A percentile compares a stretch with the other conserved stretches of the same genome.
Conservation (phyloP, 2,329 filamentous ascomycete genomes). For the Trichoderma hamatum region DNA sequence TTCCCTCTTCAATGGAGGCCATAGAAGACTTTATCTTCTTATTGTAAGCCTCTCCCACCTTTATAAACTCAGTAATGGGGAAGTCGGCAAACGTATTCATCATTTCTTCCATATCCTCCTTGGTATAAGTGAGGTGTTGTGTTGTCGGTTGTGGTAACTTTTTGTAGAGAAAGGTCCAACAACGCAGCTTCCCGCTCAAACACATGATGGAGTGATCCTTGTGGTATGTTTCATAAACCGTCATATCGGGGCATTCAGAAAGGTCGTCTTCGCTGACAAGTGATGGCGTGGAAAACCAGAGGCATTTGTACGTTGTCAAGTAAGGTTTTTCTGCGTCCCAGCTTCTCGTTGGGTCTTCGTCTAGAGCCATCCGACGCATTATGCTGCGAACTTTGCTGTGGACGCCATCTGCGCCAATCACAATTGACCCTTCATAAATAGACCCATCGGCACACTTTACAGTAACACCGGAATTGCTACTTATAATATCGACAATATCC, state of each 20-base stretch:
- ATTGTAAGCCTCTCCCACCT: background rate
- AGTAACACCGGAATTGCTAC: slow-evolving; percentile 31
- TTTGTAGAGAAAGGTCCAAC: slow-evolving; percentile 39
- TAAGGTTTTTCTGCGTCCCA: slow-evolving; percentile 12
- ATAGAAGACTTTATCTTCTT: background rate
- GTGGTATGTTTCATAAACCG: slow-evolving; percentile 33
- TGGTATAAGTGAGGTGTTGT: background rate
- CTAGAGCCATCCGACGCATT: slow-evolving; percentile 37
- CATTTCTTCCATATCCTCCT: background rate
- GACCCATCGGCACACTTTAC: slow-evolving; percentile 41
- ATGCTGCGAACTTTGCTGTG: slow-evolving; percentile 41
- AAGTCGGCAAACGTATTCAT: background rate
- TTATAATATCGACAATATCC: slow-evolving; percentile 32
- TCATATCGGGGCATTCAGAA: background rate
- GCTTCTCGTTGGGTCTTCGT: background rate
- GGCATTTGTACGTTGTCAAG: slow-evolving; percentile 33
- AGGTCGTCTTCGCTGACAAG: background rate
- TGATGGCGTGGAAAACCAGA: slow-evolving; percentile 35
- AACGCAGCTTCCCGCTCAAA: slow-evolving; percentile 34
- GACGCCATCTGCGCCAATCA: slow-evolving; percentile 48
- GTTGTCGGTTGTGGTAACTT: slow-evolving; percentile 27
- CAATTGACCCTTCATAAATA: slow-evolving; percentile 39
- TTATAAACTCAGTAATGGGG: background rate
- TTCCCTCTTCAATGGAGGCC: background rate
- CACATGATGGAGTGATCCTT: slow-evolving; percentile 33